phyloP scores from a whole-genome alignment of 2,329 filamentous ascomycete species.

The Harringtonia lauricola region DNA sequence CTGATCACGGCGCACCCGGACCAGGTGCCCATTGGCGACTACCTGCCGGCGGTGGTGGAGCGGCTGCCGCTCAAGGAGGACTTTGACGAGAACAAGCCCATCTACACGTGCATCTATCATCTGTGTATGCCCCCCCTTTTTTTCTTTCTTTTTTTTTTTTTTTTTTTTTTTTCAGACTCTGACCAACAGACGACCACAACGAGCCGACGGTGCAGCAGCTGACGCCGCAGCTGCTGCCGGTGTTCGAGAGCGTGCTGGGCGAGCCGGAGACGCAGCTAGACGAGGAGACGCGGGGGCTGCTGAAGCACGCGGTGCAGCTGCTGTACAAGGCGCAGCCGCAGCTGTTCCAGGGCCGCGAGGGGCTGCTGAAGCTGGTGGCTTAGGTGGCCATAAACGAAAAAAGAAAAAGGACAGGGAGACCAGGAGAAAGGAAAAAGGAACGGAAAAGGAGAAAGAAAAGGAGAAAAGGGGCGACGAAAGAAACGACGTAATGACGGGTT shows the following conservation, averaged over 20 bases:
- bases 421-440: neutral
- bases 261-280: slow-evolving; percentile 67
- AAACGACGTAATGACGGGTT: slow-evolving; percentile 25
- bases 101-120: slow-evolving; percentile 82
- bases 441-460: neutral
- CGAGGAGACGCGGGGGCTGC: slow-evolving; percentile 54
- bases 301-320: slow-evolving; percentile 50
- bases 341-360: slow-evolving; percentile 19
- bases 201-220: slow-evolving; percentile 60
- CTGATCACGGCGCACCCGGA: slow-evolving; percentile 90
- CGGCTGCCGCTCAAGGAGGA: slow-evolving; percentile 85
- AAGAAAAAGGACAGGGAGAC: neutral
- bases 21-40: slow-evolving; percentile 66
- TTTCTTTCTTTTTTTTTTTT: neutral
- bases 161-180: neutral
- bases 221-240: slow-evolving; percentile 55
- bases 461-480: neutral
- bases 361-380: slow-evolving; percentile 16
- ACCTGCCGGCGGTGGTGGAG: slow-evolving; percentile 68
- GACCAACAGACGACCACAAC: slow-evolving; percentile 45
- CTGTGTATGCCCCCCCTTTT: slow-evolving; percentile 53
- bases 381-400: neutral
- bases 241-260: slow-evolving; percentile 63
- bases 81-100: slow-evolving; percentile 90
- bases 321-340: slow-evolving; percentile 23